phyloP scores from a whole-genome alignment of 106 monocot genomes.

The Acanthochlamys bracteata region DNA sequence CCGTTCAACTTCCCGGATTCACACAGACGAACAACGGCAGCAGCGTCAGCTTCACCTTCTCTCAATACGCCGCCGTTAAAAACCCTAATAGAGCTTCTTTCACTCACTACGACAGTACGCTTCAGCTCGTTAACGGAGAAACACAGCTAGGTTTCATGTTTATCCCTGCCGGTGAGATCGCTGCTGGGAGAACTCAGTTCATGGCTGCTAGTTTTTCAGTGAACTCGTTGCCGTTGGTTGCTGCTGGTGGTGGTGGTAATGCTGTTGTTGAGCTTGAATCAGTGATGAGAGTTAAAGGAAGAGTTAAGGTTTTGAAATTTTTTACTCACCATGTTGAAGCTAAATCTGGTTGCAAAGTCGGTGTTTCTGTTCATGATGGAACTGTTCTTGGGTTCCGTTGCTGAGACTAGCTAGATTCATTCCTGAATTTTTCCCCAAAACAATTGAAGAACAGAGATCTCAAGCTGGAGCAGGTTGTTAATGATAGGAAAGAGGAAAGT shows the following conservation, averaged over 20 bases:
- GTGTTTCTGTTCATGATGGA: slow-evolving; percentile 28
- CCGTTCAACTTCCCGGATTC: slow-evolving; percentile 33
- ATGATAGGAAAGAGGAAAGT: not conserved
- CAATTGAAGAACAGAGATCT: not conserved
- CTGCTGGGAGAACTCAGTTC: slow-evolving; percentile 36
- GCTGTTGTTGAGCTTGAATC: slow-evolving; percentile 42
- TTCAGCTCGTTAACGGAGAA: slow-evolving; percentile 24
- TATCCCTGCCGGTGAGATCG: slow-evolving; percentile 48
- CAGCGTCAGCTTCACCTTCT: slow-evolving; percentile 33
- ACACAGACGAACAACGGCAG: slow-evolving; percentile 25
- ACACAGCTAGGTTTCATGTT: slow-evolving; percentile 31
- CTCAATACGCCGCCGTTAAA: slow-evolving; percentile 36
- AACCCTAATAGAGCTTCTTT: slow-evolving; percentile 43
- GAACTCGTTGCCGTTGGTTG: slow-evolving; percentile 1
- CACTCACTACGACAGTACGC: slow-evolving; percentile 37
- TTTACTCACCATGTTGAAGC: slow-evolving; percentile 57
- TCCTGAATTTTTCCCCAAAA: not conserved
- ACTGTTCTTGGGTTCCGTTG: slow-evolving; percentile 44
- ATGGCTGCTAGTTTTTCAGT: slow-evolving; percentile 49
- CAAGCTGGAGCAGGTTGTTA: not conserved
- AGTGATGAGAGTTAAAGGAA: slow-evolving; percentile 44
- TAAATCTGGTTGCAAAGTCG: slow-evolving; percentile 22
- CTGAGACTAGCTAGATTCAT: slow-evolving; percentile 5
- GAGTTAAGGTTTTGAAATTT: slow-evolving; percentile 40
- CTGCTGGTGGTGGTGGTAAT: not conserved